phyloP scores from a whole-genome alignment of 345 rosid genomes.

The Eucalyptus sp. region DNA sequence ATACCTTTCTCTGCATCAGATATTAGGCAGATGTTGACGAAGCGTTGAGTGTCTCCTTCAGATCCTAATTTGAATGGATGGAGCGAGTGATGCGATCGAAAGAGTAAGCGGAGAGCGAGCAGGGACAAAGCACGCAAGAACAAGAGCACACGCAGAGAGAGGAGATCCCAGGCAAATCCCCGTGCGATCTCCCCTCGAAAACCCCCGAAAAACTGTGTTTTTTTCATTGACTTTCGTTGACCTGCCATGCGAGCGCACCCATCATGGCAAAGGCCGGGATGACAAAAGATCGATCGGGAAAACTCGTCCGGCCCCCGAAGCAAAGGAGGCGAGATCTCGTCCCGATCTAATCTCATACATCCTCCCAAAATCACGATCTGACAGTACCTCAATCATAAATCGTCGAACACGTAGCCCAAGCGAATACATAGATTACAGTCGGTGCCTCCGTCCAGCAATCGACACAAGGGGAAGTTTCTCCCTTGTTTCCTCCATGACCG shows the following conservation, averaged over 20 bases:
- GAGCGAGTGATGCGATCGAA: not conserved
- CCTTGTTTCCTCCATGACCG: not conserved
- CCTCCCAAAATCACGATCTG: not conserved
- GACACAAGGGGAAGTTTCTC: not conserved
- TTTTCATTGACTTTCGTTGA: constrained; percentile 42
- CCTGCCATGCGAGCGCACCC: constrained; percentile 99
- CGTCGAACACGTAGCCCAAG: not conserved
- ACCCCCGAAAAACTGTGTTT: constrained; percentile 7
- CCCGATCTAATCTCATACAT: not conserved
- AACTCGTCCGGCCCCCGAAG: not conserved
- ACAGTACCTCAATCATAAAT: not conserved
- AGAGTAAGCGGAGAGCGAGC: not conserved
- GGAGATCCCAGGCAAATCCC: constrained; percentile 76
- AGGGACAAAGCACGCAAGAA: not conserved
- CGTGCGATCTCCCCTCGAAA: constrained; percentile 77
- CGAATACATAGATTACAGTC: not conserved
- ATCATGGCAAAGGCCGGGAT: constrained; percentile 83
- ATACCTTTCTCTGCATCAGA: not conserved
- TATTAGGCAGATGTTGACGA: not conserved
- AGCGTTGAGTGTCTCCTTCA: not conserved
- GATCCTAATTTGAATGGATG: not conserved
- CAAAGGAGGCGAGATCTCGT: not conserved
- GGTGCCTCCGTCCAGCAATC: not conserved
- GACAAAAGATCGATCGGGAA: constrained; percentile 43
- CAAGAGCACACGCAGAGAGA: constrained; percentile 5